phyloP scores from a whole-genome alignment of 2,329 filamentous ascomycete species.

The Stachybotrys elegans region DNA sequence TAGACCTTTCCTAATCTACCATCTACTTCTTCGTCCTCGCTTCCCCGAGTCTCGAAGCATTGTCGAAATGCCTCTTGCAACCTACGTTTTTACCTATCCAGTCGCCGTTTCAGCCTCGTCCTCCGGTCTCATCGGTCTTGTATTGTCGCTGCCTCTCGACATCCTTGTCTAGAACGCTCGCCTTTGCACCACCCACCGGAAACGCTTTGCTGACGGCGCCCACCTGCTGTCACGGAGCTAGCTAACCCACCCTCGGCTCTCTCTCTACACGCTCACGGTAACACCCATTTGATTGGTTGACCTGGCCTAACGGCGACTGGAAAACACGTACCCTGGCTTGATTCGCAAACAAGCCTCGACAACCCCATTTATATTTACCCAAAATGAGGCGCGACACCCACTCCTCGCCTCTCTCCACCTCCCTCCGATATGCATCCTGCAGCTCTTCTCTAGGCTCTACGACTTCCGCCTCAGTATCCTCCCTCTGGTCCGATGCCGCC shows the following conservation, averaged over 20 bases:
- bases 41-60: slow-evolving; percentile 23
- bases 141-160: slow-evolving; percentile 39
- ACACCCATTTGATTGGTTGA: slow-evolving; percentile 43
- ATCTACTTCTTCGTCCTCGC: slow-evolving; percentile 17
- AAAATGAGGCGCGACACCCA: slow-evolving; percentile 56
- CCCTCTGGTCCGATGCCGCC: slow-evolving; percentile 70
- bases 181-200: slow-evolving; percentile 33
- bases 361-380: slow-evolving; percentile 24
- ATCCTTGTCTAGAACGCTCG: slow-evolving; percentile 36
- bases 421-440: slow-evolving; percentile 54
- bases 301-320: slow-evolving; percentile 52
- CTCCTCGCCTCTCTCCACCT: slow-evolving; percentile 48
- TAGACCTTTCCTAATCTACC: slow-evolving; percentile 27
- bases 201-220: slow-evolving; percentile 29
- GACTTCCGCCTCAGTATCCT: slow-evolving; percentile 70
- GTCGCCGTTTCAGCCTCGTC: slow-evolving; percentile 60
- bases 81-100: slow-evolving; percentile 43
- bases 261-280: slow-evolving; percentile 26
- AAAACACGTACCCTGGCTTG: slow-evolving; percentile 29
- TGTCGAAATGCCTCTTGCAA: slow-evolving; percentile 55
- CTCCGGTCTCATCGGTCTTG: slow-evolving; percentile 54
- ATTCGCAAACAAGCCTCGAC: slow-evolving; percentile 17
- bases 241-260: slow-evolving; percentile 29
- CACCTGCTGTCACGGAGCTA: slow-evolving; percentile 35
- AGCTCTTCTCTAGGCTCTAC: slow-evolving; percentile 67